Evolutionary conservation across 176 grass and related monocot genomes (phyloP).

Genomic region (Zoysia japonica): DNA sequence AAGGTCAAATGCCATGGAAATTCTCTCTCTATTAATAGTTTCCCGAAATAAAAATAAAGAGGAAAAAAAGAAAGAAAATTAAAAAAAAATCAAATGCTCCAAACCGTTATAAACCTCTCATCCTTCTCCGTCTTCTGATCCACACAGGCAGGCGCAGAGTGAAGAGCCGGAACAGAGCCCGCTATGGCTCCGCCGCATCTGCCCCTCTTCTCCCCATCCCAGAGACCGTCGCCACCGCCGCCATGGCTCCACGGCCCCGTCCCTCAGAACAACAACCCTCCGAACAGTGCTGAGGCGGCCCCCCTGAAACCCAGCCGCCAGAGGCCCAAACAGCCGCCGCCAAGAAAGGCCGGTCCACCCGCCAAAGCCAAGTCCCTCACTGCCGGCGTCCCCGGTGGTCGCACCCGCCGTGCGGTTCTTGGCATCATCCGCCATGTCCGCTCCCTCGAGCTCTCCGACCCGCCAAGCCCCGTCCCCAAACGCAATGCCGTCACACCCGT

Average conservation of each 20-base stretch:
- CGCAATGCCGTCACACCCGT: not conserved
- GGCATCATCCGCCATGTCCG: conserved; percentile 61
- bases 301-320: conserved; percentile 14
- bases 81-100: not conserved
- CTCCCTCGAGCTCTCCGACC: conserved; percentile 49
- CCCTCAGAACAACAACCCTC: not conserved
- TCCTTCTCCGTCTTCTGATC: not conserved
- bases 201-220: conserved; percentile 43
- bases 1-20: no score
- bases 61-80: not conserved
- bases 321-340: conserved; percentile 21
- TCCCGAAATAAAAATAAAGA: no score
- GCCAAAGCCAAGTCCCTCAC: conserved; percentile 43
- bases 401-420: conserved; percentile 54
- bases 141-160: not conserved
- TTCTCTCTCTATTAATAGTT: no score
- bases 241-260: conserved; percentile 42
- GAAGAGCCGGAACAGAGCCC: not conserved
- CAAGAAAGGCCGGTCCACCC: conserved; percentile 6
- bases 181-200: conserved; percentile 45
- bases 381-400: conserved; percentile 53
- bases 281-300: not conserved
- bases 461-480: not conserved
- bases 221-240: conserved; percentile 29
- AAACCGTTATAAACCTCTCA: conserved; percentile 7